Percentiles rank a stretch among this genome's conserved stretches.
Evolutionary conservation across 2,329 filamentous ascomycete genomes (phyloP).

Genomic region (Zarea fungicola): DNA sequence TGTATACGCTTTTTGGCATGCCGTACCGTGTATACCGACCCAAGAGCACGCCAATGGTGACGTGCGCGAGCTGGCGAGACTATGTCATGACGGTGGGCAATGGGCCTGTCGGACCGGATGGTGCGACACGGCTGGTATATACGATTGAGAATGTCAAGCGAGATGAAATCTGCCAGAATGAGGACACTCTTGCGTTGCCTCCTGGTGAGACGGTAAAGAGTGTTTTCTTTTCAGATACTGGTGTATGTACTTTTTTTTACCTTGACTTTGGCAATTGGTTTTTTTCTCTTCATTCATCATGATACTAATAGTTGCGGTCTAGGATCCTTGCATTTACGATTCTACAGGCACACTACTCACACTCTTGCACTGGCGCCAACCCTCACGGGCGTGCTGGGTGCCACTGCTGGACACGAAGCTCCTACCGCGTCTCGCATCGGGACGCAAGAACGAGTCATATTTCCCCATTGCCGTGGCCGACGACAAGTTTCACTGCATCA

Average conservation of each 20-base stretch:
- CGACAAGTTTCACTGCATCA: slow-evolving; percentile 95
- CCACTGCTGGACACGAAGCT: slow-evolving; percentile 86
- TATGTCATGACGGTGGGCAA: slow-evolving; percentile 97
- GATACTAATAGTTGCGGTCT: not conserved
- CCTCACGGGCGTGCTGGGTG: slow-evolving; percentile 83
- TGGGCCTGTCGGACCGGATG: slow-evolving; percentile 74
- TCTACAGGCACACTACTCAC: slow-evolving; percentile 83
- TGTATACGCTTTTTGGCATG: slow-evolving; percentile 90
- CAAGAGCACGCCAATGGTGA: slow-evolving; percentile 84
- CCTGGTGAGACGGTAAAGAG: slow-evolving; percentile 68
- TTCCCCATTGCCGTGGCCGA: slow-evolving; percentile 93
- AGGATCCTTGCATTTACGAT: slow-evolving; percentile 96
- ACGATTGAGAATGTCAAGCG: slow-evolving; percentile 92
- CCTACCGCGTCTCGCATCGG: slow-evolving; percentile 74
- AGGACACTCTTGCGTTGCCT: slow-evolving; percentile 83
- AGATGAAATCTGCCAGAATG: slow-evolving; percentile 90
- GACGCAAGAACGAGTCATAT: slow-evolving; percentile 83
- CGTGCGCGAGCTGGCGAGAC: slow-evolving; percentile 89
- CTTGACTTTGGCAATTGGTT: too few relatives aligned
- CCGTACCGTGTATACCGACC: slow-evolving; percentile 86
- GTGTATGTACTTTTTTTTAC: slow-evolving; percentile 49
- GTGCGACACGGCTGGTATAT: slow-evolving; percentile 74
- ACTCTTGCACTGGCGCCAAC: slow-evolving; percentile 83
- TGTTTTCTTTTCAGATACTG: slow-evolving; percentile 87
- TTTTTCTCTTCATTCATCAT: not conserved